Percentiles rank a stretch among this genome's conserved stretches.
These are phyloP conservation scores for Fraxinus pennsylvanica DNA, from an alignment of 257 asterid species.

Conservation along the genomic window DNA sequence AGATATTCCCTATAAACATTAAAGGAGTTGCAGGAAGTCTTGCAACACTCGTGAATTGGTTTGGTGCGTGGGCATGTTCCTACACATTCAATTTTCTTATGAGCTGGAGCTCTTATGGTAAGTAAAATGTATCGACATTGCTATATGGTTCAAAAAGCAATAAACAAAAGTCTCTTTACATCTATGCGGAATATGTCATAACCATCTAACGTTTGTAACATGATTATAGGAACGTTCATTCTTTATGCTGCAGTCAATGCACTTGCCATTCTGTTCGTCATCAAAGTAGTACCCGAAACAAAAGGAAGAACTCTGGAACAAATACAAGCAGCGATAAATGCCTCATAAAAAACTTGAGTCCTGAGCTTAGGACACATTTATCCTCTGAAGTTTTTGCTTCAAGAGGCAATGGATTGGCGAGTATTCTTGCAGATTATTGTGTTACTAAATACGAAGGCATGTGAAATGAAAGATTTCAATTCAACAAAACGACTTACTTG, in stretches of 20 bases:
- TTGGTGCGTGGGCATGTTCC: slow-evolving; percentile 90
- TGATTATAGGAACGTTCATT: slow-evolving; percentile 69
- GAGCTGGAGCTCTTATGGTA: slow-evolving; percentile 88
- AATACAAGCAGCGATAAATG: slow-evolving; percentile 66
- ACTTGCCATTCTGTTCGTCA: slow-evolving; percentile 68
- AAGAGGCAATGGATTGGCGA: no score
- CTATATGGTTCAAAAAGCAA: neutral
- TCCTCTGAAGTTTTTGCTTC: neutral
- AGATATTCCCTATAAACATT: slow-evolving; percentile 90
- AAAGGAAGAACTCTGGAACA: slow-evolving; percentile 89
- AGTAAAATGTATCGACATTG: slow-evolving; percentile 7
- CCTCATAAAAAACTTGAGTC: slow-evolving; percentile 22
- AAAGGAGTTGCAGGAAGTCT: slow-evolving; percentile 95
- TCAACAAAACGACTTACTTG: no score
- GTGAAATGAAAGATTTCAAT: no score
- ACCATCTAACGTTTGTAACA: slow-evolving; percentile 8
- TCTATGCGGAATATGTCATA: neutral
- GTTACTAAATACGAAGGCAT: no score
- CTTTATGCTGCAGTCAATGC: slow-evolving; percentile 76
- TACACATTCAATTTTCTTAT: slow-evolving; percentile 90
- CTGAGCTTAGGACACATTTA: neutral
- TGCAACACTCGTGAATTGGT: slow-evolving; percentile 92
- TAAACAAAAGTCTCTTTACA: no score
- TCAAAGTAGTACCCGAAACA: slow-evolving; percentile 82
- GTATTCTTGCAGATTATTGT: no score